Evolutionary conservation across 768 basidiomycete species (phyloP).

Genomic region (Peribolospora kevripleyi): DNA sequence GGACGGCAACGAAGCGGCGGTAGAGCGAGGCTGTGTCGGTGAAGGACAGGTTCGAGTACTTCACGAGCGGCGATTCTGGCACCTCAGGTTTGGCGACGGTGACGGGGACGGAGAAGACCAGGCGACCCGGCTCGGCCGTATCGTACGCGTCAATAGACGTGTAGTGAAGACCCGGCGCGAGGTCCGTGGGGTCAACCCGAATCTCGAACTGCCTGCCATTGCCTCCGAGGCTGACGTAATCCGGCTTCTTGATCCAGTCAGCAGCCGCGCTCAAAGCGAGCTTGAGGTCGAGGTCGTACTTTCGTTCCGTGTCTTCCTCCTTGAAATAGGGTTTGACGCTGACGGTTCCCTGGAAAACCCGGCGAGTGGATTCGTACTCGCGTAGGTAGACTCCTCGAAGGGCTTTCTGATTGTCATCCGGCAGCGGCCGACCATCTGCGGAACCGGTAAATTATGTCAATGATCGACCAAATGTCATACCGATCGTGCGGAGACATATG

Average conservation of each 20-base stretch:
- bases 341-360: slow-evolving; percentile 1
- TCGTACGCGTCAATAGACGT: slow-evolving; percentile 1
- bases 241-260: slow-evolving; percentile 1
- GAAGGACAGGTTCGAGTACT: neutral
- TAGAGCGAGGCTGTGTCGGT: neutral
- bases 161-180: slow-evolving; percentile 2
- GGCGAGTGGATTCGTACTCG: neutral
- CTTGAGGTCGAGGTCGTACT: slow-evolving; percentile 4
- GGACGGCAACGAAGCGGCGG: slow-evolving; percentile 6
- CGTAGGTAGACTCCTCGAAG: slow-evolving; percentile 6
- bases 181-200: slow-evolving; percentile 3
- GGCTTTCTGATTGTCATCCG: slow-evolving; percentile 1
- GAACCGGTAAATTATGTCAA: no score
- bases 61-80: neutral
- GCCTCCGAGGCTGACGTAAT: neutral
- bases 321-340: slow-evolving; percentile 4
- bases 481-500: no score
- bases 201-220: slow-evolving; percentile 4
- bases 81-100: slow-evolving; percentile 4
- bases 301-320: slow-evolving; percentile 1
- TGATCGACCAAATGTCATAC: no score
- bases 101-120: slow-evolving; percentile 4
- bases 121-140: neutral
- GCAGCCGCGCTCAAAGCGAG: neutral
- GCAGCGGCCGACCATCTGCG: neutral